These are phyloP conservation scores for Gentiana macrophylla DNA, from an alignment of 257 asterid genomes.

Conservation along the genomic window DNA sequence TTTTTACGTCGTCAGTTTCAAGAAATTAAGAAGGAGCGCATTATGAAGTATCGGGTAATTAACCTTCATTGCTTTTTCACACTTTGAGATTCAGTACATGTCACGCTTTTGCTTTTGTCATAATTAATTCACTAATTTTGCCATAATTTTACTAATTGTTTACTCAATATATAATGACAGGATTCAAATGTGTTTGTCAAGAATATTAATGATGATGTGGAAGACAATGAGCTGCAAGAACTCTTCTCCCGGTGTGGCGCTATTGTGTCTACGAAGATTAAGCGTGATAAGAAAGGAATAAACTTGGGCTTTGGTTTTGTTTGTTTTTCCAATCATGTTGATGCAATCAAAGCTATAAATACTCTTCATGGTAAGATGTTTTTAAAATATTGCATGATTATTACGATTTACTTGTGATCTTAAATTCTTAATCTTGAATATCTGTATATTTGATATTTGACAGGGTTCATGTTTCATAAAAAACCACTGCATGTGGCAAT, in stretches of 20 bases:
- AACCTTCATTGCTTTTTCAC: no score
- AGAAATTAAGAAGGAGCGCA: slow-evolving; percentile 50
- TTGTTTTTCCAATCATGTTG: slow-evolving; percentile 73
- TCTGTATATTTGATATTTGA: slow-evolving; percentile 8
- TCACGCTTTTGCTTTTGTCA: no score
- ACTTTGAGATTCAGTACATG: no score
- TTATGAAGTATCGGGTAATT: slow-evolving; percentile 48
- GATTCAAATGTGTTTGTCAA: slow-evolving; percentile 78
- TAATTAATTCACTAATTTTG: no score
- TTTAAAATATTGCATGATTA: no score
- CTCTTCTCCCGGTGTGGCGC: slow-evolving; percentile 61
- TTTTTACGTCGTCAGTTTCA: slow-evolving; percentile 54
- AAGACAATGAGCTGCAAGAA: slow-evolving; percentile 56
- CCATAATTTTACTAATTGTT: no score
- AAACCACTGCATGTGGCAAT: slow-evolving; percentile 70
- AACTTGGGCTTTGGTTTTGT: slow-evolving; percentile 88
- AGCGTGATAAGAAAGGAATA: slow-evolving; percentile 72
- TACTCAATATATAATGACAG: slow-evolving; percentile 18
- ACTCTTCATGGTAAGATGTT: slow-evolving; percentile 41
- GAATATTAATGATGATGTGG: slow-evolving; percentile 59
- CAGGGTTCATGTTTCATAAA: slow-evolving; percentile 59
- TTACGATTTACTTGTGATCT: no score
- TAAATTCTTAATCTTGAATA: no score
- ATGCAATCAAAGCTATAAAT: slow-evolving; percentile 57
- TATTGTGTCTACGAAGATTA: slow-evolving; percentile 63